Conservation (phyloP, 1,139 yeast genomes). For the Hemisphaericaspora lyxosophila region DNA sequence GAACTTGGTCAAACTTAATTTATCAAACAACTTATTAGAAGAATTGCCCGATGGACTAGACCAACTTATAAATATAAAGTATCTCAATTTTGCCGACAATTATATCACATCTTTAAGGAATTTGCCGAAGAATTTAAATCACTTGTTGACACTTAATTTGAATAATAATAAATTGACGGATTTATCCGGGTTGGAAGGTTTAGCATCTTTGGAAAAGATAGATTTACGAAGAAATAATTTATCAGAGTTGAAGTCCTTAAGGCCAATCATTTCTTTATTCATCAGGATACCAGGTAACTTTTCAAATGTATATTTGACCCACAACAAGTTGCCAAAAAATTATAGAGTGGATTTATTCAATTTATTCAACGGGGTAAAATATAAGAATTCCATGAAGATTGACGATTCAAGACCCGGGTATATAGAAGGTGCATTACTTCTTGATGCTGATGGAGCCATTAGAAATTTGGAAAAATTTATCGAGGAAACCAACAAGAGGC, state of each 20-base stretch:
- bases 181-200: constrained; percentile 50
- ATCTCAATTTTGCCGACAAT: constrained; percentile 59
- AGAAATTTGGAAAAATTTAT: constrained; percentile 44
- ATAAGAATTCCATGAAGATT: constrained; percentile 46
- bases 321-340: constrained; percentile 48
- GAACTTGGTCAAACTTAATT: constrained; percentile 56
- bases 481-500: constrained; percentile 10
- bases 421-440: constrained; percentile 55
- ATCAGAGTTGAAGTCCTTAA: constrained; percentile 27
- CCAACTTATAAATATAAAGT: constrained; percentile 48
- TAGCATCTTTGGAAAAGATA: constrained; percentile 48
- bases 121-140: constrained; percentile 41
- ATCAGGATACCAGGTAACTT: constrained; percentile 32
- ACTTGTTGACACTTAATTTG: constrained; percentile 52
- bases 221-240: constrained; percentile 58
- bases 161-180: constrained; percentile 51
- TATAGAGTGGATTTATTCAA: constrained; percentile 57
- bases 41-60: constrained; percentile 54
- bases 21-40: constrained; percentile 54
- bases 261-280: constrained; percentile 39
- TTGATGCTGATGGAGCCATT: constrained; percentile 51
- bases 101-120: constrained; percentile 40
- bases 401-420: constrained; percentile 68
- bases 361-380: constrained; percentile 52
- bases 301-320: constrained; percentile 37